A percentile compares a stretch with the other conserved stretches of the same genome.
phyloP scores from a whole-genome alignment of 176 grass and related monocot genomes.

The Saccharum officinarum region DNA sequence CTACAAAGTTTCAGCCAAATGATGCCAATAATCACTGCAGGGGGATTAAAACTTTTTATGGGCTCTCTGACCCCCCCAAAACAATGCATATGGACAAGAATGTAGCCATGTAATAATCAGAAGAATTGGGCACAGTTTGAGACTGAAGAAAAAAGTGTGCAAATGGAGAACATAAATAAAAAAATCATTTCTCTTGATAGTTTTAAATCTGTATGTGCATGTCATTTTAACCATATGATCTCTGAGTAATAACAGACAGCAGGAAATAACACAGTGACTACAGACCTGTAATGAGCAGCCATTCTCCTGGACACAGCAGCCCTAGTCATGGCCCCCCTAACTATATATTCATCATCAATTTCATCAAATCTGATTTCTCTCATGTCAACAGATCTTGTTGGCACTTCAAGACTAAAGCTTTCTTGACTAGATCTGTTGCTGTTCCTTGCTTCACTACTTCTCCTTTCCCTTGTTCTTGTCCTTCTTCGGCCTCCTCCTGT shows the following conservation, averaged over 20 bases:
- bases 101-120: background rate
- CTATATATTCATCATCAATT: slow-evolving; percentile 74
- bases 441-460: slow-evolving; percentile 50
- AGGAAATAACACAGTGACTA: background rate
- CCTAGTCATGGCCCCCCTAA: slow-evolving; percentile 52
- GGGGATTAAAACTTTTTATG: background rate
- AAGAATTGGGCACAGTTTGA: background rate
- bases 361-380: slow-evolving; percentile 80
- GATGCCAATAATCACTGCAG: background rate
- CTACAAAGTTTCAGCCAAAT: background rate
- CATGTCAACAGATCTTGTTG: slow-evolving; percentile 57
- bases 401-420: slow-evolving; percentile 53
- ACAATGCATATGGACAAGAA: background rate
- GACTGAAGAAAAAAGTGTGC: background rate
- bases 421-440: slow-evolving; percentile 55
- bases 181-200: background rate
- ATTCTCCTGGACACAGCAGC: slow-evolving; percentile 51
- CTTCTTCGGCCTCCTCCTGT: slow-evolving; percentile 52
- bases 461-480: slow-evolving; percentile 44
- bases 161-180: background rate
- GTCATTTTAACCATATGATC: background rate
- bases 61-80: background rate
- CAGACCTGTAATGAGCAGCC: slow-evolving; percentile 62
- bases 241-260: background rate
- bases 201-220: background rate